Evolutionary conservation across 2,329 filamentous ascomycete species (phyloP), one percentile per base, ranked within the genome.

Genomic region (Pezicula carpinea): DNA sequence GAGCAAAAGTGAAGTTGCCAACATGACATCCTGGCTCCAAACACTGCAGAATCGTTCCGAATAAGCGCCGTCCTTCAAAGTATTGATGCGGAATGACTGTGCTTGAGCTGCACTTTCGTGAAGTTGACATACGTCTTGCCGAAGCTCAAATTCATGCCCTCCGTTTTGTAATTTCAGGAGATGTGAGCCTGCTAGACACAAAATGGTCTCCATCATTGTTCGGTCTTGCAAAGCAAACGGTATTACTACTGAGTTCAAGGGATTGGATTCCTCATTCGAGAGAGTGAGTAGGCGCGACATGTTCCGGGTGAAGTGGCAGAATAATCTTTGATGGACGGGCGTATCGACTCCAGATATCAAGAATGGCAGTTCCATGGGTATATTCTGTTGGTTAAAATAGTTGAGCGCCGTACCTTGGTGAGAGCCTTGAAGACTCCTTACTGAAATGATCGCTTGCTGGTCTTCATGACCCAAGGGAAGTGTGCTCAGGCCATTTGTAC

Each of bases 161-260:
- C 21, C n/a, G 6, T 29, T 32, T 23, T 48, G 38, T 5, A 48
- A 35, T 22, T 51, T 52, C 8, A 48, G 14, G 6, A 54, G 39
- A 40, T 59, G 57, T 2, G 54, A 53, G 2, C 46, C 52, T 6
- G 55, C 51, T 10, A 59, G 34, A 18, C 51, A 49, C 3, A 59
- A 43, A 14, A 59, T 35, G 4, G 48, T 39, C 17, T 52, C 22
- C 52, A 57, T 56, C 2, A 58, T 41, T 18, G 36, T 53, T 8
- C 38, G 40, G 18, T 58, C 55, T 3, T 15, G 18, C 22, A 54
- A 11, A n/a, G 55, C 55, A 5, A 55, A 34, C 13, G 55, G 55
- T 3, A 55, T 43, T 1, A 59, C 43, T 15, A 53, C 45, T 7
- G 34, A 35, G 10, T 45, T 51, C 39, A 58, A 48, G 3, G 51